phyloP scores from a whole-genome alignment of 805 yeast genomes.

The Naumovozyma dairenensis region DNA sequence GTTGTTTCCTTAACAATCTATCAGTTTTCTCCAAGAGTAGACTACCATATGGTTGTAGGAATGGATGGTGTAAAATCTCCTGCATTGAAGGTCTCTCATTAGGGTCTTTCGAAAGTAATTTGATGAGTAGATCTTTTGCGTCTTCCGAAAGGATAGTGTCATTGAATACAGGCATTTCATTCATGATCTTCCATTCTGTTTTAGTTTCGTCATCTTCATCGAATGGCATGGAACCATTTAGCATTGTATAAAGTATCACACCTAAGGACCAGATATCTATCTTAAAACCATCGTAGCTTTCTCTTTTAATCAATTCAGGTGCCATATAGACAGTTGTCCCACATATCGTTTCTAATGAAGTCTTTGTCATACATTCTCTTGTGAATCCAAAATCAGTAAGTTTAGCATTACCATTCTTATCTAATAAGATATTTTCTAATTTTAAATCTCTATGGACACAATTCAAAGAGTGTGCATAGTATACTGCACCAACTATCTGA shows the following conservation, averaged over 20 bases:
- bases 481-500: constrained; percentile 50
- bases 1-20: constrained; percentile 29
- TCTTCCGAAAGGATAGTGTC: constrained; percentile 37
- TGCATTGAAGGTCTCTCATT: constrained; percentile 45
- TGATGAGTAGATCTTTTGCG: constrained; percentile 40
- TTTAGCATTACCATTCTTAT: constrained; percentile 51
- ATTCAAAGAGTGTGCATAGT: constrained; percentile 65
- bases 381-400: constrained; percentile 93
- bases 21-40: constrained; percentile 33
- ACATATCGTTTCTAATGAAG: constrained; percentile 69
- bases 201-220: constrained; percentile 65
- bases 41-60: constrained; percentile 39
- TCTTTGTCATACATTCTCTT: constrained; percentile 53
- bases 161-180: constrained; percentile 52
- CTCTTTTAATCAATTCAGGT: constrained; percentile 68
- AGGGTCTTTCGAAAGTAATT: constrained; percentile 59
- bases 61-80: constrained; percentile 43
- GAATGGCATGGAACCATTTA: constrained; percentile 85
- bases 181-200: constrained; percentile 50
- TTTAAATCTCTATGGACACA: constrained; percentile 80
- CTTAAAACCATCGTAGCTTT: constrained; percentile 68
- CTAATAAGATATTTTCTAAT: constrained; percentile 65
- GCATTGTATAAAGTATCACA: constrained; percentile 72
- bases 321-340: constrained; percentile 97
- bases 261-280: constrained; percentile 92